Conservation (phyloP, 1,139 yeast species). For the Yamadazyma epiphylla region DNA sequence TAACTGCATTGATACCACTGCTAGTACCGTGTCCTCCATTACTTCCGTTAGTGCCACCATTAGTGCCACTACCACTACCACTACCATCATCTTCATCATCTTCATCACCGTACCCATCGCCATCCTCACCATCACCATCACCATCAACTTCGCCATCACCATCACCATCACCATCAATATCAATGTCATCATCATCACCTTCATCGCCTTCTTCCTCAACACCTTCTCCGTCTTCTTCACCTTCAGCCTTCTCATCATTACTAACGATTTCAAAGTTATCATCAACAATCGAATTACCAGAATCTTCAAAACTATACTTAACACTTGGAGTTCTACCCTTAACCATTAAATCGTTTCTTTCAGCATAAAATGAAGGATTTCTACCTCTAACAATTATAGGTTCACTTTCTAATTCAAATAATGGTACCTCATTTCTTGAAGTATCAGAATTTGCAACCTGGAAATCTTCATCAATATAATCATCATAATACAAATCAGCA, state of each 20-base stretch:
- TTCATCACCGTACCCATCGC: slow-evolving; percentile 1
- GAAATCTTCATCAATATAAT: slow-evolving; percentile 33
- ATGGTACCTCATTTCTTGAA: slow-evolving; percentile 30
- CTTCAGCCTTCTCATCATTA: slow-evolving; percentile 9
- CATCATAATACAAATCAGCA: slow-evolving; percentile 42
- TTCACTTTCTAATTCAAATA: slow-evolving; percentile 35
- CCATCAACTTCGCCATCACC: slow-evolving; percentile 3
- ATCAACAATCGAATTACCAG: slow-evolving; percentile 5
- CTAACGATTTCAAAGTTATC: slow-evolving; percentile 8
- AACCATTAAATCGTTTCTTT: slow-evolving; percentile 47
- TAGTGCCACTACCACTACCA: background rate
- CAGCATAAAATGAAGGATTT: slow-evolving; percentile 61
- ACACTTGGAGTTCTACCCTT: slow-evolving; percentile 22
- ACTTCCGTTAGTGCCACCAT: background rate
- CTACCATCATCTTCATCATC: slow-evolving; percentile 3
- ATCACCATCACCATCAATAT: background rate
- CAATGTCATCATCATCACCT: slow-evolving; percentile 3
- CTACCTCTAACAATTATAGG: slow-evolving; percentile 66
- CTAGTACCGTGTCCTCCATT: too few species aligned
- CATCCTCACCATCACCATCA: slow-evolving; percentile 3
- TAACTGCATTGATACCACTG: background rate
- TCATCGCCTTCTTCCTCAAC: slow-evolving; percentile 3
- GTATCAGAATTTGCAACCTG: slow-evolving; percentile 15
- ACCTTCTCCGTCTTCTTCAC: slow-evolving; percentile 8
- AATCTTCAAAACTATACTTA: slow-evolving; percentile 18